Evolutionary conservation across 2,329 filamentous ascomycete genomes (phyloP).

Genomic region (Fusarium fracticaudum): DNA sequence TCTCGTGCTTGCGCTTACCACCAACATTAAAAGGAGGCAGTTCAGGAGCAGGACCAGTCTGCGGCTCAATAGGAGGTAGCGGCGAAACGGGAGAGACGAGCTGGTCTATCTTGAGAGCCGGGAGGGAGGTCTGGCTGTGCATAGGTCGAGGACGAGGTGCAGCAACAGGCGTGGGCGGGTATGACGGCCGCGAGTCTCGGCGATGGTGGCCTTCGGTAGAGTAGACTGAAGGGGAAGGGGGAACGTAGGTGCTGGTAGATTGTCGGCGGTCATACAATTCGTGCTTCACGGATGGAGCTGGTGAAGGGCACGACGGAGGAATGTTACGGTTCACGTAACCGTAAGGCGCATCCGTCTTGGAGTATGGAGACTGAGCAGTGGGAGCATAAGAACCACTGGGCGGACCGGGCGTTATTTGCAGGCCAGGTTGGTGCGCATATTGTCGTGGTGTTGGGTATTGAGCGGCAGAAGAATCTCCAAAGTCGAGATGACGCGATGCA

Average conservation of each 20-base stretch:
- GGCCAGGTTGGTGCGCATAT: slow-evolving; percentile 50
- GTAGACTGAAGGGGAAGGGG: slow-evolving; percentile 51
- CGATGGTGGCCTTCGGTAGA: slow-evolving; percentile 44
- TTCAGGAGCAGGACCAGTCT: slow-evolving; percentile 44
- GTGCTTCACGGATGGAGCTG: slow-evolving; percentile 44
- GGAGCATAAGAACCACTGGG: slow-evolving; percentile 48
- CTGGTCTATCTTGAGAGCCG: slow-evolving; percentile 49
- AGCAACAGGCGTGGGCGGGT: slow-evolving; percentile 41
- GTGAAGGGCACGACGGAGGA: slow-evolving; percentile 46
- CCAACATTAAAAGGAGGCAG: slow-evolving; percentile 43
- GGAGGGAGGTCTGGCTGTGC: slow-evolving; percentile 43
- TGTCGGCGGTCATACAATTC: slow-evolving; percentile 52
- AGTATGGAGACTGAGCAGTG: slow-evolving; percentile 54
- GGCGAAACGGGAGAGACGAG: slow-evolving; percentile 46
- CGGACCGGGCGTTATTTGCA: slow-evolving; percentile 49
- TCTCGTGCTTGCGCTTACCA: slow-evolving; percentile 52
- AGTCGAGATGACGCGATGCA: slow-evolving; percentile 47
- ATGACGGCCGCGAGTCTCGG: slow-evolving; percentile 45
- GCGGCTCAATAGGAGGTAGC: slow-evolving; percentile 49
- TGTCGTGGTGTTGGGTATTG: slow-evolving; percentile 49
- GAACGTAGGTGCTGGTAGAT: slow-evolving; percentile 49
- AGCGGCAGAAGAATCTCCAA: slow-evolving; percentile 47
- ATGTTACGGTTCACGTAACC: slow-evolving; percentile 43
- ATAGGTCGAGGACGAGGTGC: slow-evolving; percentile 40
- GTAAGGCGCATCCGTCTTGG: slow-evolving; percentile 53